Evolutionary conservation across 2,329 filamentous ascomycete genomes (phyloP).

Genomic region (Claviceps pazoutovae): DNA sequence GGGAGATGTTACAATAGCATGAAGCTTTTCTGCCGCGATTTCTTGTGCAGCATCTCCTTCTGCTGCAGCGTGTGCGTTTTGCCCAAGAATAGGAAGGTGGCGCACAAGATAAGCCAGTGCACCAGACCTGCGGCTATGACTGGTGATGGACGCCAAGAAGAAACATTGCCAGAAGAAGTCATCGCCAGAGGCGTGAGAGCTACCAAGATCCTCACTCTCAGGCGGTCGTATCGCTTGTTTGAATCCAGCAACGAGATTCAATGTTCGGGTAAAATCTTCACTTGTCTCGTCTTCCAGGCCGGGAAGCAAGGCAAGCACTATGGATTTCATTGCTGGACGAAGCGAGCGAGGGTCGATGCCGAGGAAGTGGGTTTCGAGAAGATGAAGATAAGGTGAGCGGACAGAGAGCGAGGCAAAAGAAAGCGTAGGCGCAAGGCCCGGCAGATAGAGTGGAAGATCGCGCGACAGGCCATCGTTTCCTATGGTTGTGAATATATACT

Average conservation of each 20-base stretch:
- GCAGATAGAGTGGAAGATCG: slow-evolving; percentile 78
- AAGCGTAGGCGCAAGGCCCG: slow-evolving; percentile 75
- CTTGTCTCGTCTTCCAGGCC: slow-evolving; percentile 92
- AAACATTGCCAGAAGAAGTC: slow-evolving; percentile 98
- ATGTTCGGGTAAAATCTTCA: slow-evolving; percentile 85
- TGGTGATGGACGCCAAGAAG: slow-evolving; percentile 85
- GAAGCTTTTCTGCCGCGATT: slow-evolving; percentile 28
- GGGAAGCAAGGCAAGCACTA: slow-evolving; percentile 78
- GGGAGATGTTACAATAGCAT: slow-evolving; percentile 63
- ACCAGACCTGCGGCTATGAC: slow-evolving; percentile 68
- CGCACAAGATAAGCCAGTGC: slow-evolving; percentile 76
- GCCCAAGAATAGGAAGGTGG: slow-evolving; percentile 45
- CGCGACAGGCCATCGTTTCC: slow-evolving; percentile 65
- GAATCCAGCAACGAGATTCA: slow-evolving; percentile 65
- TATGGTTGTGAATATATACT: slow-evolving; percentile 75
- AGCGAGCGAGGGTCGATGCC: slow-evolving; percentile 56
- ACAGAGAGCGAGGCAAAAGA: slow-evolving; percentile 92
- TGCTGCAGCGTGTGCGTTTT: slow-evolving; percentile 4
- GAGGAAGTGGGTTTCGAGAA: slow-evolving; percentile 71
- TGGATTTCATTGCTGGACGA: slow-evolving; percentile 76
- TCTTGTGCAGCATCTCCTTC: slow-evolving; percentile 17
- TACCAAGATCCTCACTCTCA: slow-evolving; percentile 34
- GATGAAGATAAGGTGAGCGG: slow-evolving; percentile 67
- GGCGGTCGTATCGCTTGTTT: slow-evolving; percentile 50
- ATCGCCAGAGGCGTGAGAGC: slow-evolving; percentile 47